Conservation (phyloP, 768 basidiomycete genomes). For the Kwoniella dejecticola region DNA sequence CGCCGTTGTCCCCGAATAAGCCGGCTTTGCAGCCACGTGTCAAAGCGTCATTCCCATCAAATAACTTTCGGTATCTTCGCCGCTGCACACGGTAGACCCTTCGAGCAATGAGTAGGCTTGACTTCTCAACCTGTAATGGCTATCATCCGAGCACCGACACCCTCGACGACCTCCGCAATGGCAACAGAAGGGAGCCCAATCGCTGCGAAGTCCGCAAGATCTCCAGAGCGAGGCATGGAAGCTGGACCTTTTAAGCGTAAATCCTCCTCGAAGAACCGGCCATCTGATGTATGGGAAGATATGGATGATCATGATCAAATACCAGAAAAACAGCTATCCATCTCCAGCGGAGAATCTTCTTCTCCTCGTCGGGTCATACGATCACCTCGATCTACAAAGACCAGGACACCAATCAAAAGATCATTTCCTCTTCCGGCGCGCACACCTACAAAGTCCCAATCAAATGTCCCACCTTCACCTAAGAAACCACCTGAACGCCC, state of each 20-base stretch:
- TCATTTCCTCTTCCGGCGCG: too few species aligned
- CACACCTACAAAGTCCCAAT: background rate
- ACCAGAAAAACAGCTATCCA: background rate
- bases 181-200: background rate
- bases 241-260: background rate
- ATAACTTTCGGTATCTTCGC: background rate
- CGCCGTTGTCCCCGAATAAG: too few species aligned
- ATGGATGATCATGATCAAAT: background rate
- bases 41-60: too few species aligned
- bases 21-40: too few species aligned
- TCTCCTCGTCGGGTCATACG: background rate
- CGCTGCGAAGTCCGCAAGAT: too few species aligned
- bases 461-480: background rate
- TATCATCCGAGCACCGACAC: too few species aligned
- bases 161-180: too few species aligned
- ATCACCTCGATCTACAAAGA: background rate
- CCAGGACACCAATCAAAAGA: background rate
- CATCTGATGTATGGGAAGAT: conserved; percentile 1
- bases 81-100: too few species aligned
- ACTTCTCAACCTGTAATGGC: too few species aligned
- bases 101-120: background rate
- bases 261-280: background rate
- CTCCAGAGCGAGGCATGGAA: too few species aligned
- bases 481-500: background rate
- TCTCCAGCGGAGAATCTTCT: background rate